Evolutionary conservation across 495 filamentous ascomycete genomes (phyloP), one percentile per base, ranked within the genome.

Genomic region (Talaromyces stipitatus): DNA sequence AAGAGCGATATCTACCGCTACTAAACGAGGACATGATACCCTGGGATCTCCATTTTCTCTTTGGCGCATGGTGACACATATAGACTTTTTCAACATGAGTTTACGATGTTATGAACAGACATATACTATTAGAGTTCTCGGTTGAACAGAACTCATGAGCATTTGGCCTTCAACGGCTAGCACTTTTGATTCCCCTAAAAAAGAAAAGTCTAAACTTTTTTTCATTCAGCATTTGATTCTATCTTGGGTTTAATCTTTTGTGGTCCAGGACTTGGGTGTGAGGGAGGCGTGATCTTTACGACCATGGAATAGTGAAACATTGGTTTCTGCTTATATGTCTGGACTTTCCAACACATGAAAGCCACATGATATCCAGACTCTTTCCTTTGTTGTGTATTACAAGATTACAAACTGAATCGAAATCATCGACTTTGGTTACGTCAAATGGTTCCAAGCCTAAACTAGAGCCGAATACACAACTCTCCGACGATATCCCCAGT

Each of bases 1-100:
- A 98, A 98, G 91, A 80, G 78, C 76, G 94, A 98, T 41, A 79
- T 79, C 70, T 80, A 80, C 75, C 75, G 78, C 66, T 82, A 81
- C 72, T 81, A 82, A 75, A 62, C 60, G 43, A 56, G 24, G 61
- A 23, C 50, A 55, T 46, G 54, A 55, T 48, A 48, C 48, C 58
- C 51, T 41, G 41, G 30, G 60, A 62, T 57, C 53, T 60, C 61
- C 60, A 64, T 66, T n/a, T 62, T 65, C 67, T 73, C 65, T 72
- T 71, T 69, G 67, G 64, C 69, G 73, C 66, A 69, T 64, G 58
- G 66, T 69, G 58, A 67, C 56, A 69, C 57, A 69, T 64, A 69
- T 76, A 70, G 75, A 76, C 67, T 70, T 46, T 69, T 85, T 84
- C 81, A 85, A 84, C 82, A 84, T 74, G 78, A 80, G 70, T 77